phyloP scores from a whole-genome alignment of 495 filamentous ascomycete species.

The Trichoderma erinaceum region DNA sequence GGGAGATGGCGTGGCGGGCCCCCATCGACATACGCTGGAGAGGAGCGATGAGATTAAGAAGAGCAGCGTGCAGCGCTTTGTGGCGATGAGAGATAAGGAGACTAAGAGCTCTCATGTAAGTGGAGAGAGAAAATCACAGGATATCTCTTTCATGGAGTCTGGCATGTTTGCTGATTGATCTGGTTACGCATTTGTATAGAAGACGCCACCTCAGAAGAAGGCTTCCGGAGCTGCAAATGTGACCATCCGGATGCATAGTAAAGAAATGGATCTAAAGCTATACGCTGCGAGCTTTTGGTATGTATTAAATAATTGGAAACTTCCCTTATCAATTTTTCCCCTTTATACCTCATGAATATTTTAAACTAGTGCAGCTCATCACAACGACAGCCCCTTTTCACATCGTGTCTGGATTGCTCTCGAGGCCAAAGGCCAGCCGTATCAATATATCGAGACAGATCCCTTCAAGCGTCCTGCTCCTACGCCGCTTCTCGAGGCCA shows the following conservation, averaged over 20 bases:
- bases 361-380: constrained; percentile 16
- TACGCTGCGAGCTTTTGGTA: constrained; percentile 92
- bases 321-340: constrained; percentile 7
- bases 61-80: constrained; percentile 65
- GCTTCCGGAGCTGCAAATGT: constrained; percentile 67
- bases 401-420: constrained; percentile 95
- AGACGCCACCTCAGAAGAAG: constrained; percentile 70
- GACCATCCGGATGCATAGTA: constrained; percentile 67
- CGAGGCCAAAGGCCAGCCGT: constrained; percentile 74
- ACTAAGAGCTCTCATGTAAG: constrained; percentile 57
- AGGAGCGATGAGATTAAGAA: constrained; percentile 84
- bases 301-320: constrained; percentile 24
- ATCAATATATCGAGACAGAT: constrained; percentile 90
- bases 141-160: neutral
- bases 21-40: constrained; percentile 69
- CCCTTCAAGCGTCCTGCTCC: constrained; percentile 72
- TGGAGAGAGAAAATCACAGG: neutral
- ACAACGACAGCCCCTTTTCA: constrained; percentile 54
- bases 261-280: constrained; percentile 68
- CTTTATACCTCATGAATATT: constrained; percentile 4
- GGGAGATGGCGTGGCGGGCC: constrained; percentile 54
- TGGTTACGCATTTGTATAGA: constrained; percentile 35
- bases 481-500: constrained; percentile 69
- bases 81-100: constrained; percentile 62
- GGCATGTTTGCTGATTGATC: neutral